A percentile compares a stretch with the other conserved stretches of the same genome.
Conservation (phyloP, 495 filamentous ascomycete species). For the Aspergillus sclerotioniger region DNA sequence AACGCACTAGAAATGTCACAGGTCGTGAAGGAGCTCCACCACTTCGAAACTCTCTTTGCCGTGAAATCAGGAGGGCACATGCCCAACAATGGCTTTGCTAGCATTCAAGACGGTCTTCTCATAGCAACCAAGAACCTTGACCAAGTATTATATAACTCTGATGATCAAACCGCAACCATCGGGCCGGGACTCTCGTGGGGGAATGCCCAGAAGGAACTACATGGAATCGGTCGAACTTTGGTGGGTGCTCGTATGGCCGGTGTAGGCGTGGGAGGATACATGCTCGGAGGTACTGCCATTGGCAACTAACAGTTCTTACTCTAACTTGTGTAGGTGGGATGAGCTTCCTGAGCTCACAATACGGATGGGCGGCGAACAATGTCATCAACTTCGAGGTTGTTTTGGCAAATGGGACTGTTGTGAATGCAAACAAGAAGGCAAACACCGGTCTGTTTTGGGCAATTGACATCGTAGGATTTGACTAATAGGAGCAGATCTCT, state of each 20-base stretch:
- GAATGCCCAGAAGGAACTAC: constrained; percentile 34
- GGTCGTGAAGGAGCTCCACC: constrained; percentile 36
- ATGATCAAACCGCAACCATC: constrained; percentile 37
- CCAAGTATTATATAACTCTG: constrained; percentile 32
- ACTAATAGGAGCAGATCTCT: constrained; percentile 45
- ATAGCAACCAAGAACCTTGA: constrained; percentile 40
- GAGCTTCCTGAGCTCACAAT: constrained; percentile 54
- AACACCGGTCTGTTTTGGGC: constrained; percentile 31
- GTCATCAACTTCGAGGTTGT: constrained; percentile 55
- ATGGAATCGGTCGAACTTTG: constrained; percentile 23
- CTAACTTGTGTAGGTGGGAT: constrained; percentile 32
- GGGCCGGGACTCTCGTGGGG: constrained; percentile 44
- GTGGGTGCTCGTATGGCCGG: constrained; percentile 29
- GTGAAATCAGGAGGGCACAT: constrained; percentile 47
- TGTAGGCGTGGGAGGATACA: constrained; percentile 36
- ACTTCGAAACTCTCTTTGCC: constrained; percentile 37
- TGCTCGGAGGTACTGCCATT: constrained; percentile 34
- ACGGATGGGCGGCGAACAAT: constrained; percentile 57
- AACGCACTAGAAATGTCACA: constrained; percentile 38
- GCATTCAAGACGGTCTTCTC: constrained; percentile 40
- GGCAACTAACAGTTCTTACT: background rate
- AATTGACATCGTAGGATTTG: background rate
- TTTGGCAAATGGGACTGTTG: constrained; percentile 52
- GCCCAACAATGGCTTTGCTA: constrained; percentile 45
- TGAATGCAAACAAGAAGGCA: constrained; percentile 41